Base-by-base conservation (phyloP, 495 filamentous ascomycete species). In the Paragyromitra xinjiangensis region DNA sequence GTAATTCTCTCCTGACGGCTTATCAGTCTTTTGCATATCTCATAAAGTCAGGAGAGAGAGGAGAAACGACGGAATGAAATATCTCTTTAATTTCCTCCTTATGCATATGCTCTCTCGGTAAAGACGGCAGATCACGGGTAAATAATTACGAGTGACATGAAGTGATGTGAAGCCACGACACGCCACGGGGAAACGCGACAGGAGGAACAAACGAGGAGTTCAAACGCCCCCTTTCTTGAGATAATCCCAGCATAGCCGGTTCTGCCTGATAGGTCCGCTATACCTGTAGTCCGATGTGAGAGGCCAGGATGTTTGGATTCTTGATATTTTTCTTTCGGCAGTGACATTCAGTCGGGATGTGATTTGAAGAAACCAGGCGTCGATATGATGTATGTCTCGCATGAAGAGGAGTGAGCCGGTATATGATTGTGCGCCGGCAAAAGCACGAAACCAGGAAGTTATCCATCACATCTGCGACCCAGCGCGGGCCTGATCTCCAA, bases 391-490 rank as follows among this genome's bases (percentile, higher is more conserved):
- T 19, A 44, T 63, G 29, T 37, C 26, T 61, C 56, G 29, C 56
- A 59, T 59, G 29, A 34, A 34, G 4, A 34, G 39, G 29, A 61
- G 56, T 61, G 56, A 34, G 56, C 24, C 12, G 56, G 16, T 53
- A 53, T 59, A 59, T 37, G 56, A 37, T 16, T 53, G 50, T n/a
- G 50, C 50, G 16, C 24, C 55, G 55, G 55, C 55, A 58, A 58
- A 58, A 58, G 55, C 55, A 12, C 24, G 55, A 58, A 29, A 34
- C 22, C 55, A 8, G 55, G 55, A 58, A 58, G 55, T 58, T 8
- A 58, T 58, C 55, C 55, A 58, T 53, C 50, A 58, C 55, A 58
- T 26, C 55, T 26, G 26, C 51, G 51, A 55, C 51, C 51, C 22
- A 24, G 51, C 22, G 51, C 29, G 29, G 26, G 29, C 58, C 58